Evolutionary conservation across 176 grass and related monocot species (phyloP), one percentile per base, ranked within the genome.

Genomic region (Juncus inflexus): DNA sequence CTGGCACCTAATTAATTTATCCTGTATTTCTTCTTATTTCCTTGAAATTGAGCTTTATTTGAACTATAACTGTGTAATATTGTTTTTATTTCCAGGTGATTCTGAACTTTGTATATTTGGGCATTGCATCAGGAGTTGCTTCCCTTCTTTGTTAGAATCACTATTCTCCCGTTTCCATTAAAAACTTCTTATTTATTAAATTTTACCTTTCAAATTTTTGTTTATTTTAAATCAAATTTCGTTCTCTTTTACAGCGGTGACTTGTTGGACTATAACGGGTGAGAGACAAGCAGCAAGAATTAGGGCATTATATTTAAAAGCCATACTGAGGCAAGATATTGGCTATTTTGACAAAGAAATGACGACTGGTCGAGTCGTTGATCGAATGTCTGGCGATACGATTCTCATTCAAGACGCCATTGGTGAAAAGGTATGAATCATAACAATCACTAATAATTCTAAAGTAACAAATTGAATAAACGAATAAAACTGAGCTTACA

Each of bases 361-460:
- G 0, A 86, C 47, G 55, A 86, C 87, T 5, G 87, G 87, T 10
- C 83, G 86, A 72, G 83, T 91, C 2, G 53, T 91, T 7, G 83
- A 62, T 8, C 55, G 83, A 65, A 91, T 91, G 83, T 86, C 87
- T 0, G 83, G 87, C 9, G 87, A 91, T 67, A 91, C 87, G 2
- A 79, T 86, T n/a, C 77, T 91, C 9, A 86, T 91, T 83, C 87
- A 91, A 75, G 83, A 91, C 15, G 87, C 87, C 63, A 91, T 91
- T 77, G 87, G 87, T 0, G 83, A 91, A 63, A 86, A 91, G 77
- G 87, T 91, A 49, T 13, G 10, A 10, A 9, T 10, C 51, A 55
- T 55, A 3, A 55, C 51, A 55, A 12, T 12, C 51, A 4, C 13
- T 13, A 8, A 55, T 55, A 55, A 55, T 12, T 55, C 51, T 12